Evolutionary conservation across 2,329 filamentous ascomycete genomes (phyloP).

Genomic region (Monosporascus sp.): DNA sequence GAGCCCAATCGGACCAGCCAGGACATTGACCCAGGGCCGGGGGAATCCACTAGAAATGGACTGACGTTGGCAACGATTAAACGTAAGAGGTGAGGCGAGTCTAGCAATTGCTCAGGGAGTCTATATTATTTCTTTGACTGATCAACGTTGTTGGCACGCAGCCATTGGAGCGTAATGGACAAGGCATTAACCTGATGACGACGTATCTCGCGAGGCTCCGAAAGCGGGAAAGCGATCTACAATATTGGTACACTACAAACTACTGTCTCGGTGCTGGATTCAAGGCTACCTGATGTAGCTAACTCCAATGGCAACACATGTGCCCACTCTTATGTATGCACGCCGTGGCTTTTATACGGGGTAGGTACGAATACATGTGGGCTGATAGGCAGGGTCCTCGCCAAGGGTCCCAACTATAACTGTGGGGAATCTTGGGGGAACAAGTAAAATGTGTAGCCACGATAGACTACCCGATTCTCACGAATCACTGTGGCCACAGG

Average conservation of each 20-base stretch:
- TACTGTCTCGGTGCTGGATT: no score
- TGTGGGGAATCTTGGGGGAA: no score
- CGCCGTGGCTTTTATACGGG: no score
- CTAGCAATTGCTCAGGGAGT: background rate
- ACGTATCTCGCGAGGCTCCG: background rate
- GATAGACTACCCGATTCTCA: no score
- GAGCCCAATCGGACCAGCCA: background rate
- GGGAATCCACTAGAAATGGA: conserved; percentile 1
- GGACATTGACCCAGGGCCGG: background rate
- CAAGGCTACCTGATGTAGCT: no score
- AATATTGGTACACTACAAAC: background rate
- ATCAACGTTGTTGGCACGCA: background rate
- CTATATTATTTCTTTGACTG: background rate
- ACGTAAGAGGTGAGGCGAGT: background rate
- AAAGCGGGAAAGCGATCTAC: background rate
- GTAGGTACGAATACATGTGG: no score
- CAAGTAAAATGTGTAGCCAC: no score
- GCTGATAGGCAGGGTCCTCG: no score
- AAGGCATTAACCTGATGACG: background rate
- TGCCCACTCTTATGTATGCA: no score
- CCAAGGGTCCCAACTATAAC: no score
- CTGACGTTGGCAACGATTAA: background rate
- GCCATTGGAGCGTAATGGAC: background rate
- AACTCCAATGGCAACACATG: no score
- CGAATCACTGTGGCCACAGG: no score